phyloP scores from a whole-genome alignment of 2,329 filamentous ascomycete species.

The Colletotrichum gloeosporioides region DNA sequence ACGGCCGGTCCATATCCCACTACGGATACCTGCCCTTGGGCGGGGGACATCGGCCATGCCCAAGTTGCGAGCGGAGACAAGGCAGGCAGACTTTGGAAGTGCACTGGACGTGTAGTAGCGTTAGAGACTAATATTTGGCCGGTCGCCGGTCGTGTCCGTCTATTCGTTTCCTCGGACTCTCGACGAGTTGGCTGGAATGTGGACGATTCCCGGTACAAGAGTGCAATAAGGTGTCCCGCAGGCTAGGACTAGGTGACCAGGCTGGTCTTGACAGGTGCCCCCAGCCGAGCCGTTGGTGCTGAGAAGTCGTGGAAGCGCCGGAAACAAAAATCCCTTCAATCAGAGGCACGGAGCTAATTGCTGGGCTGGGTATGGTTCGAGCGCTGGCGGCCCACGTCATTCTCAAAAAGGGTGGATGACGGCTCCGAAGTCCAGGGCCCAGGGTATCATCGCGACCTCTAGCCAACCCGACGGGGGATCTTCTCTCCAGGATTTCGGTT shows the following conservation, averaged over 20 bases:
- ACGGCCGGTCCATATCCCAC: neutral
- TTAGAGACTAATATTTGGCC: neutral
- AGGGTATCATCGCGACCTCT: constrained; percentile 17
- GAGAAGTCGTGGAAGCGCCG: constrained; percentile 8
- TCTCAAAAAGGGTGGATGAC: neutral
- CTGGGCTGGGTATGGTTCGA: constrained; percentile 11
- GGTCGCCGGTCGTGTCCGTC: neutral
- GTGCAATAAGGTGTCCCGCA: neutral
- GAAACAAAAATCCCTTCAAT: constrained; percentile 25
- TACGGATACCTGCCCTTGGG: neutral
- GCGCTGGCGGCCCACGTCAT: constrained; percentile 6
- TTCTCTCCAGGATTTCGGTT: constrained; percentile 23
- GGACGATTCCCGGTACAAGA: neutral
- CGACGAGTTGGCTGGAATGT: neutral
- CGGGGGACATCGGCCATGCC: neutral
- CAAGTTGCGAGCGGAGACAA: neutral
- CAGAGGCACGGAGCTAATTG: constrained; percentile 7
- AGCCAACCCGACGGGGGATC: constrained; percentile 15
- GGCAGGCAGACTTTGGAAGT: neutral
- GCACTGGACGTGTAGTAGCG: neutral
- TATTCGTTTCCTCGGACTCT: neutral
- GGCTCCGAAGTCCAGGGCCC: constrained; percentile 13
- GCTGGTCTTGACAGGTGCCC: constrained; percentile 9
- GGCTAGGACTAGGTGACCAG: neutral
- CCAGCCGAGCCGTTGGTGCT: constrained; percentile 12